These are phyloP conservation scores for Teunomyces gatunensis DNA, from an alignment of 805 yeast species.

Conservation along the genomic window DNA sequence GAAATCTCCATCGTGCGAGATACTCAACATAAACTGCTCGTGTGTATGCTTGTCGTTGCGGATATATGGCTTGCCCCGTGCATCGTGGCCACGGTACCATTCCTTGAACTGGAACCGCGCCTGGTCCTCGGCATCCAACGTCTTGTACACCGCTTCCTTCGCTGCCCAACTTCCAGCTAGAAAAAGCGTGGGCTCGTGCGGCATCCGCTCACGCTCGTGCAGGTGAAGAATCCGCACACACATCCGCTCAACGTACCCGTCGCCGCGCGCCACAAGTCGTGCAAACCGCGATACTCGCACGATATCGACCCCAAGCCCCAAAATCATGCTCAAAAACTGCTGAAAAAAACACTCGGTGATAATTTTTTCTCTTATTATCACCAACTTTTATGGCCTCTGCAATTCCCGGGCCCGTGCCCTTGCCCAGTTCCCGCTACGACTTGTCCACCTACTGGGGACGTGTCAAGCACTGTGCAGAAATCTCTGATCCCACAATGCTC, in stretches of 20 bases:
- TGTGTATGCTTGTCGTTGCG: conserved; percentile 26
- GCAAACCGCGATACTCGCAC: conserved; percentile 47
- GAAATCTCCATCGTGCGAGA: conserved; percentile 66
- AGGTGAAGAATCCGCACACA: conserved; percentile 52
- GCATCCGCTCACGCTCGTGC: conserved; percentile 24
- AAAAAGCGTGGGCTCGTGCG: conserved; percentile 14
- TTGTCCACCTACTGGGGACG: conserved; percentile 87
- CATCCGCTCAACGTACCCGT: conserved; percentile 35
- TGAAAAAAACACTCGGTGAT: neutral
- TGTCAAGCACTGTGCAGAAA: conserved; percentile 89
- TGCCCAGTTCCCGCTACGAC: conserved; percentile 82
- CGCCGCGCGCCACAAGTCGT: conserved; percentile 34
- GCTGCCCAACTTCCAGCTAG: conserved; percentile 67
- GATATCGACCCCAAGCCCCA: conserved; percentile 59
- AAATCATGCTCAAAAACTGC: neutral
- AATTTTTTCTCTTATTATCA: neutral
- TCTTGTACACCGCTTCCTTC: conserved; percentile 72
- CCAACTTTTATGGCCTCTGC: conserved; percentile 75
- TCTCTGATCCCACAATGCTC: conserved; percentile 89
- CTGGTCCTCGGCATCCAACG: conserved; percentile 51
- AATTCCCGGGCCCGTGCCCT: conserved; percentile 72
- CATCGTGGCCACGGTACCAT: conserved; percentile 52
- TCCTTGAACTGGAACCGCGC: conserved; percentile 49
- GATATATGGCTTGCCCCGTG: conserved; percentile 45
- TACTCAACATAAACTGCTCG: conserved; percentile 51